Base-by-base conservation (phyloP, 106 monocot species). In the Platanthera zijinensis region DNA sequence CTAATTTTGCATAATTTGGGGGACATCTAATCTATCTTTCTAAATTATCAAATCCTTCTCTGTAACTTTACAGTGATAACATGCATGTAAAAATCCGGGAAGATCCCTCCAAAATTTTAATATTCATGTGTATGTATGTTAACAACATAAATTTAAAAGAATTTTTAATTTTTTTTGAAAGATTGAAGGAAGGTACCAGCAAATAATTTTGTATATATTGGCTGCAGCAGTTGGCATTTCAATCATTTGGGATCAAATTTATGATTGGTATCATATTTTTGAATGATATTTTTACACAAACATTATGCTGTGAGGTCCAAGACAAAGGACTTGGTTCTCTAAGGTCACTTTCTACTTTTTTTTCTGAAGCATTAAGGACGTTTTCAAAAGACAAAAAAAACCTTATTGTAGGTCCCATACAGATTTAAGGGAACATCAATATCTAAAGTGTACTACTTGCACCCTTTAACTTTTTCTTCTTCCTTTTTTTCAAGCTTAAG, bases 391-490 rank as follows among this genome's bases (percentile, higher is more conserved):
- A 59, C 59, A 59, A 19, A 54, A 59, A 19, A 5, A 59, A 59
- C 59, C 59, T 59, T 59, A 59, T 21, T 59, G 59, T 6, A 57
- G 59, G 59, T n/a, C 59, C 59, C 59, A n/a, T 59, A n/a, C 21
- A 21, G 59, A 59, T 59, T 32, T 8, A 59, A 19, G 21, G 7
- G 59, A 19, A 59, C 18, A 59, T 18, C 19, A 59, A 2, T 5
- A 59, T 59, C 8, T 59, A 59, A 59, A 19, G n/a, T n/a, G 19
- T 59, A 10, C 19, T 59, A 19, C 1, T 59, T 19, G 32, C 32
- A 32, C 32, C n/a, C 10, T 59, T 13, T 10, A 52, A 52, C 9
- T 59, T 59, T 59, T 59, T 18, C 7, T 59, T 19, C 18, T 59
- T 59, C 56, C 17, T 56, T 59, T 59, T 18, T n/a, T 59, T 18